Conservation (phyloP, 148 eudicot genomes). For the Camellia sinensis region DNA sequence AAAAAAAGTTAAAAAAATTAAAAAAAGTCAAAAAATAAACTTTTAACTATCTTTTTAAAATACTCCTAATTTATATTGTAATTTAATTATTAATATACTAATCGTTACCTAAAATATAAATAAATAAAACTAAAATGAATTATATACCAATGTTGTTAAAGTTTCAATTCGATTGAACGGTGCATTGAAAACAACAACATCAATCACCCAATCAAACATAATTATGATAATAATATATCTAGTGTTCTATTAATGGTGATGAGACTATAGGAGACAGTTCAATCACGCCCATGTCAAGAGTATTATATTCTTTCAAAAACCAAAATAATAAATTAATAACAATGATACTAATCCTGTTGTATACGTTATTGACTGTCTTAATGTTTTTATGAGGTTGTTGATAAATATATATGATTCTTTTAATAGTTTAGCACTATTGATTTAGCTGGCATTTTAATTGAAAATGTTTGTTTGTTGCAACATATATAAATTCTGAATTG, state of each 20-base stretch:
- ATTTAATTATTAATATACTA: too few species aligned
- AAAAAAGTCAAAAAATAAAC: too few species aligned
- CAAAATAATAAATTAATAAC: not conserved
- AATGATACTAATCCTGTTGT: not conserved
- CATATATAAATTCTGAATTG: not conserved
- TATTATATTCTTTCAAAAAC: not conserved
- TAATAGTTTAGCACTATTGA: not conserved
- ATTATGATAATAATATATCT: not conserved
- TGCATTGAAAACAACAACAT: not conserved
- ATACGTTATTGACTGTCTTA: not conserved
- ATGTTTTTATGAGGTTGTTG: not conserved
- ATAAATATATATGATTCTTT: too few species aligned
- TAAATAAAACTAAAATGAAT: too few species aligned
- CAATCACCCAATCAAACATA: not conserved
- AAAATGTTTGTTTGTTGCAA: not conserved
- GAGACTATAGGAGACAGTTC: constrained; percentile 2
- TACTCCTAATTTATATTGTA: too few species aligned
- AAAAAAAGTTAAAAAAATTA: too few species aligned
- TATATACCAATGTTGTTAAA: not conserved
- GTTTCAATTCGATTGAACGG: not conserved
- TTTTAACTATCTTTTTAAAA: too few species aligned
- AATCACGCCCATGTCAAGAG: not conserved
- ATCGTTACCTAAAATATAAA: too few species aligned
- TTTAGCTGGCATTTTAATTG: not conserved
- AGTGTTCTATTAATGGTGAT: not conserved